phyloP scores from a whole-genome alignment of 1,284 basidiomycete species.

The Tetrapyrgos nigripes region DNA sequence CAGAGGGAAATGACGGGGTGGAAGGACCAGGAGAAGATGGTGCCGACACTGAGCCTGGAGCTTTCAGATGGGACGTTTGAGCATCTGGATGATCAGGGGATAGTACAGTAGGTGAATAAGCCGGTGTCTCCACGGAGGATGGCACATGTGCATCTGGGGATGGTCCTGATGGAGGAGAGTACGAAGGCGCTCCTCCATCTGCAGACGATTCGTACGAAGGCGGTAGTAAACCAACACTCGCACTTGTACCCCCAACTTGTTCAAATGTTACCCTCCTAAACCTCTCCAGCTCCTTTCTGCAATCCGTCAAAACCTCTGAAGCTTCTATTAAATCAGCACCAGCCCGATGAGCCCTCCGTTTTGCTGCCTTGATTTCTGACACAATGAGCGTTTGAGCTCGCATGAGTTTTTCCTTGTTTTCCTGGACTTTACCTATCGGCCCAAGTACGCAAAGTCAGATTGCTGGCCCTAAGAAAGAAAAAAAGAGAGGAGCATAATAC shows the following conservation, averaged over 20 bases:
- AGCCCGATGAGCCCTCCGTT: conserved; percentile 35
- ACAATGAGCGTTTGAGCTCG: conserved; percentile 26
- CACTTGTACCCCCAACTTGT: conserved; percentile 9
- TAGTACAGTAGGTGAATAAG: not conserved
- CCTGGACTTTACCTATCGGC: conserved; percentile 42
- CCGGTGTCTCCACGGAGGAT: no score
- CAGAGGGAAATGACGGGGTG: not conserved
- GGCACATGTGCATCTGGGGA: conserved; percentile 1
- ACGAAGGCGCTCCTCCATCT: not conserved
- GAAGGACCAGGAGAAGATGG: not conserved
- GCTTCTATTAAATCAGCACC: conserved; percentile 40
- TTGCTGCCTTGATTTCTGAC: conserved; percentile 36
- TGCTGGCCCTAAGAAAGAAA: not conserved
- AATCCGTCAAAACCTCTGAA: conserved; percentile 34
- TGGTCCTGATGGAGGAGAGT: conserved; percentile 7
- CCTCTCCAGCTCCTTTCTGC: conserved; percentile 37
- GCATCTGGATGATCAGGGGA: not conserved
- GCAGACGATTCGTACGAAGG: conserved; percentile 2
- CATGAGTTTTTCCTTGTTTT: conserved; percentile 12
- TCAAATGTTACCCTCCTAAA: conserved; percentile 44
- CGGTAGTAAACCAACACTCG: not conserved
- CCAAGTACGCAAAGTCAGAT: conserved; percentile 13
- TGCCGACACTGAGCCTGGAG: not conserved
- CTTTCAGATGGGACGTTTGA: not conserved
- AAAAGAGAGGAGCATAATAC: conserved; percentile 12